These are phyloP conservation scores for Lachnellula hyalina DNA, from an alignment of 2,329 filamentous ascomycete species.

Conservation along the genomic window DNA sequence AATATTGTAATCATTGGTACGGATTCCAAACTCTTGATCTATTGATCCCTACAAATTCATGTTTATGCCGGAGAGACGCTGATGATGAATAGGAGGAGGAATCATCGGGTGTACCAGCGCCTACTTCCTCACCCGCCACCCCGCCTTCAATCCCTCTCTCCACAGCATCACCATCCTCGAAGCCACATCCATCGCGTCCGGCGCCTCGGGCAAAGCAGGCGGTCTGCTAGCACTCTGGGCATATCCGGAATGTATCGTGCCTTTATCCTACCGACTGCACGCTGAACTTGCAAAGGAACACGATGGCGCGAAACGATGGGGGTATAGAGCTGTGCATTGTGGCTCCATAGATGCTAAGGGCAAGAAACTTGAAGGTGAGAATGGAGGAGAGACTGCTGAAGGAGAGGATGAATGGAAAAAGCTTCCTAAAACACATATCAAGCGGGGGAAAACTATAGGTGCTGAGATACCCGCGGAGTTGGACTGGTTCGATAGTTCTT, in stretches of 20 bases:
- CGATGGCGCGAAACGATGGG: constrained; percentile 73
- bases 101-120: constrained; percentile 90
- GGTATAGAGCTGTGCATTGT: constrained; percentile 74
- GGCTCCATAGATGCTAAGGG: constrained; percentile 40
- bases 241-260: constrained; percentile 78
- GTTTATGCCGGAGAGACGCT: neutral
- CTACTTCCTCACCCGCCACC: constrained; percentile 85
- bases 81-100: constrained; percentile 55
- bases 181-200: constrained; percentile 78
- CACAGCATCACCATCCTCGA: constrained; percentile 85
- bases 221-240: constrained; percentile 89
- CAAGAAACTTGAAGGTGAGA: constrained; percentile 2
- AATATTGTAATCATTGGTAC: constrained; percentile 33
- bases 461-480: constrained; percentile 69
- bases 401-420: constrained; percentile 50
- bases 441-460: constrained; percentile 41
- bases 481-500: constrained; percentile 72
- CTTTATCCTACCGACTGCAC: constrained; percentile 79
- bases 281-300: constrained; percentile 80
- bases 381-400: constrained; percentile 5
- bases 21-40: constrained; percentile 42
- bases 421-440: constrained; percentile 53
- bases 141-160: constrained; percentile 66
- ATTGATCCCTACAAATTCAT: constrained; percentile 47
- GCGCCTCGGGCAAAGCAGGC: constrained; percentile 90